Base-by-base conservation (phyloP, 805 yeast species). In the Barnettozyma siamensis region DNA sequence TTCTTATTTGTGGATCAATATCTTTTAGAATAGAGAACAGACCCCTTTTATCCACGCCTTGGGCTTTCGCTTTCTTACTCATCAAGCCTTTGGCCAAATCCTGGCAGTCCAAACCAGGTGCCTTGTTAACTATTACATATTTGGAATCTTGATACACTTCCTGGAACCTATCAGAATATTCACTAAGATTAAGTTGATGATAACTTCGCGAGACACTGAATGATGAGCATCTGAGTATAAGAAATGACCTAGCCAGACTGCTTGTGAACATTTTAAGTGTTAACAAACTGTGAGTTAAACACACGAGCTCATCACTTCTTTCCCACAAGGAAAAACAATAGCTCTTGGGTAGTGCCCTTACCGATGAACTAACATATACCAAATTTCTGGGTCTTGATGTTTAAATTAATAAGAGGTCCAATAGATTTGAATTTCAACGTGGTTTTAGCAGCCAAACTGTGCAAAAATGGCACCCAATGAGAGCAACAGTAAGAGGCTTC, bases 91-190 rank as follows among this genome's bases (percentile, higher is more conserved):
- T 37, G 24, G 29, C 24, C 11, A 29, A 23, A 26, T 41, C 44
- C 27, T 41, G 44, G 19, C 41, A 37, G 35, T 52, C 59, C 15
- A 62, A 46, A 9, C 63, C 64, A 7, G 61, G 57, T 0, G 67
- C 64, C 42, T 68, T 67, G 51, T 67, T 69, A n/a, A 63, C 44
- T 3, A 54, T 37, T 16, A 49, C 31, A 36, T 39, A 46, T 31
- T 48, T 42, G 3, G 41, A 39, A 17, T 46, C 33, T n/a, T 49
- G 47, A 16, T 33, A 27, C 8, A 49, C 45, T 5, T 36, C 35
- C 12, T 21, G n/a, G 31, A 49, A 49, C 23, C 31, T 30, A 5
- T 42, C 33, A 1, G 37, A 31, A 21, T 17, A 37, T 2, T 33
- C 12, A 7, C 20, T 10, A 5, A 42, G 18, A 16, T 43, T 31